phyloP scores from a whole-genome alignment of 352 stramenopile species.

The Globisporangium rhizosaccharum region DNA sequence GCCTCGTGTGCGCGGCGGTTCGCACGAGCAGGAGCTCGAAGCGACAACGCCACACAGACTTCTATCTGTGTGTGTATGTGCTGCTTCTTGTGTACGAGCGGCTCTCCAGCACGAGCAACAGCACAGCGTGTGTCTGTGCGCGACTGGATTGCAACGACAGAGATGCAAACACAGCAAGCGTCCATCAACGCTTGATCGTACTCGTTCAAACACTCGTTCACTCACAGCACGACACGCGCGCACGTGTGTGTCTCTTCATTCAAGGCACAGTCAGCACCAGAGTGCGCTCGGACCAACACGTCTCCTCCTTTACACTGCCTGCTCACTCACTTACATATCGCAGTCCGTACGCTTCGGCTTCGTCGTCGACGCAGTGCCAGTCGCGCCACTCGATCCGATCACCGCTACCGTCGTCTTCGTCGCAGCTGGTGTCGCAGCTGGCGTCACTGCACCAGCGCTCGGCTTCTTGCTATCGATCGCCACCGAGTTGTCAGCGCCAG shows the following conservation, averaged over 20 bases:
- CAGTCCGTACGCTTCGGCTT: slow-evolving; percentile 11
- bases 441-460: background rate
- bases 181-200: no score
- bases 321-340: slow-evolving; percentile 6
- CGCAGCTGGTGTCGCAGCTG: background rate
- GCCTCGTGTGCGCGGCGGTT: no score
- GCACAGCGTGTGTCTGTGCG: background rate
- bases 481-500: background rate
- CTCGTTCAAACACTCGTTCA: background rate
- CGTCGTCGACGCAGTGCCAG: background rate
- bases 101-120: background rate
- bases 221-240: no score
- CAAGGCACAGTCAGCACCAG: background rate
- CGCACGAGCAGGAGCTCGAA: no score
- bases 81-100: no score
- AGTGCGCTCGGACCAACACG: background rate
- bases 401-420: background rate
- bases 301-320: background rate
- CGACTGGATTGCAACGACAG: no score
- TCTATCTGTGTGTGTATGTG: background rate
- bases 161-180: no score
- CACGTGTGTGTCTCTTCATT: background rate
- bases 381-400: background rate
- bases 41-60: background rate
- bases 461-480: slow-evolving; percentile 1